Base-by-base conservation (phyloP, 192 early-diverging fungal genomes). In the Coemansia guatemalensis region DNA sequence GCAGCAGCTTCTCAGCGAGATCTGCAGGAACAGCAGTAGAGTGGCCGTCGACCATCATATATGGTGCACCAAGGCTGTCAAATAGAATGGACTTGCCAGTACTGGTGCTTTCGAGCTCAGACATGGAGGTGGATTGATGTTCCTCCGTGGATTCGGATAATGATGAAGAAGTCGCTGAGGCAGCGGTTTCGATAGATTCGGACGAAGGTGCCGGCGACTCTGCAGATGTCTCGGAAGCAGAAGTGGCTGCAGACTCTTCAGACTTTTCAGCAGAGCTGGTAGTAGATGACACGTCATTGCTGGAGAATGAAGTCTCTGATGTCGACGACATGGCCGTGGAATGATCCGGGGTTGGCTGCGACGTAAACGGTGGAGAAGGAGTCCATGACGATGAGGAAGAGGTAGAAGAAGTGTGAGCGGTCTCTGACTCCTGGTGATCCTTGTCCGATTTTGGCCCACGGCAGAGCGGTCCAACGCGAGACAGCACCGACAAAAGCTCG, bases 401-500 rank as follows among this genome's bases (percentile, higher is more conserved):
- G 0, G 57, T 33, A 4, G 52, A 39, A 6, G 50, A 58, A 2
- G 5, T 17, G 6, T 48, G 27, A 8, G 61, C 48, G 2, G 60
- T 33, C 11, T 27, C 51, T 0, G 58, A 51, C 6, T 33, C 8
- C 18, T 48, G 60, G 14, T 57, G 48, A 21, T 73, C 76, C 0
- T 48, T 47, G 60, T 79, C 67, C 1, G 60, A 55, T 32, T 54
- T 65, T 2, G 62, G 44, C 0, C 77, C 77, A 23, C 74, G 73
- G 33, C 78, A 81, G 22, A 81, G 27, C 11, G 73, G 74, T 2
- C 78, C 78, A 3, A 82, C 48, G 1, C 32, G 48, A 21, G 44
- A 48, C 24, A 82, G 55, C 1, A 39, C 60, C 41, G 64, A 27
- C 11, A 89, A 47, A 39, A 91, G 64, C 71, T 89, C 89, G 44